Percentiles rank a stretch among this genome's conserved stretches.
Conservation (phyloP, 2,329 filamentous ascomycete species). For the Elsinoe arachidis region DNA sequence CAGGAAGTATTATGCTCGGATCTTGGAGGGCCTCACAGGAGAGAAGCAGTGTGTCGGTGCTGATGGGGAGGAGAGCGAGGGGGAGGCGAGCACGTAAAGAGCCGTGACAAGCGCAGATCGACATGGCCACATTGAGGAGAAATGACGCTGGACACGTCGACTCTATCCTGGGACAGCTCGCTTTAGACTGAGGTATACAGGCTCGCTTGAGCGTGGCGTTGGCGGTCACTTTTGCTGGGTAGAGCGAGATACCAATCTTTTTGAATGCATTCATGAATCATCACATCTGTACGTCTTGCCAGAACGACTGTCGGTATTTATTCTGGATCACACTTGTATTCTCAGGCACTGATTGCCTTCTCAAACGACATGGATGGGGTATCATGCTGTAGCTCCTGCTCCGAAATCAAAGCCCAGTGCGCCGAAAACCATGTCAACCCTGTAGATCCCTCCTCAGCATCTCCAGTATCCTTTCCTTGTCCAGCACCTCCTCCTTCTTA, state of each 20-base stretch:
- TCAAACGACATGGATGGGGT: no score
- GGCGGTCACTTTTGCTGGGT: neutral
- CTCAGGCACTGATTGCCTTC: neutral
- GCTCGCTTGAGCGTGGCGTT: constrained; percentile 8
- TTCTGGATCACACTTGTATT: neutral
- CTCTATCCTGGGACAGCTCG: no score
- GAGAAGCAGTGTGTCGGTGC: constrained; percentile 18
- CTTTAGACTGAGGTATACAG: constrained; percentile 2
- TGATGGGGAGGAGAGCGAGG: constrained; percentile 13
- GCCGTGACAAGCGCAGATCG: neutral
- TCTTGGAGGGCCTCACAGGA: constrained; percentile 62
- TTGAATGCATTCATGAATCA: constrained; percentile 3
- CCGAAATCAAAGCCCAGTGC: no score
- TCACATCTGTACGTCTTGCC: no score
- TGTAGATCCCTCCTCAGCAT: constrained; percentile 36
- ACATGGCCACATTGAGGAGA: neutral
- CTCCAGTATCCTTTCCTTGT: constrained; percentile 34
- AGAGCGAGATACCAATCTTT: constrained; percentile 10
- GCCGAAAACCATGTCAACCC: neutral
- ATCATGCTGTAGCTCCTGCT: no score
- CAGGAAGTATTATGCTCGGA: constrained; percentile 74
- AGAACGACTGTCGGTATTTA: neutral
- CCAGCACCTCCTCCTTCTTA: constrained; percentile 34
- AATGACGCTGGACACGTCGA: neutral
- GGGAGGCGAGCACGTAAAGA: constrained; percentile 9